Base-by-base conservation (phyloP, 805 yeast genomes). In the Metschnikowia reukaufii region DNA sequence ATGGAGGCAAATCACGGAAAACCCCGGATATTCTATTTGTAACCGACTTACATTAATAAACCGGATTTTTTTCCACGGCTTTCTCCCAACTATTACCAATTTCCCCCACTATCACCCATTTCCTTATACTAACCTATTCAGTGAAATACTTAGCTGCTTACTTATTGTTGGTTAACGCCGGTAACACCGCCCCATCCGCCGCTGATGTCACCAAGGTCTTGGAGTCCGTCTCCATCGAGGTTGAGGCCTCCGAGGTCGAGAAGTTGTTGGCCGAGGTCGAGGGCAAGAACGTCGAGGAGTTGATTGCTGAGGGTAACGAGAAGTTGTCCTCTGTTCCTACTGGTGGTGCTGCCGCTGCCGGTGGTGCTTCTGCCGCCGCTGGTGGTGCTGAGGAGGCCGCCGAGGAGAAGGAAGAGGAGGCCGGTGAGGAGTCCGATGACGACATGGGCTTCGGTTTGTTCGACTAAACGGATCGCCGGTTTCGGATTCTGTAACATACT, bases 71-170 rank as follows among this genome's bases (percentile, higher is more conserved):
- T n/a, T n/a, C n/a, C n/a, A n/a, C n/a, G n/a, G n/a, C 27, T 23
- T 9, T 23, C 27, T 9, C 27, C 12, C 29, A 25, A 9, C 29
- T 13, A 9, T 25, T 25, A 9, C 29, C 29, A 25, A 9, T 9
- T 25, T 4, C 29, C 29, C 3, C n/a, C n/a, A n/a, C n/a, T n/a
- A n/a, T n/a, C n/a, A n/a, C n/a, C n/a, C n/a, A 9, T 23, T 23
- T 23, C 25, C 40, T 12, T 19, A 41, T 62, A 63, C 68, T 64
- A 64, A 64, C 67, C 25, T n/a, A 2, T 21, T 30, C 41, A 68
- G 71, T 70, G 75, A 70, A 69, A 68, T 70, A 70, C 73, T 65
- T 70, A 62, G 75, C 75, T 64, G 75, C 75, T 61, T 70, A 70
- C 72, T 68, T 70, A 62, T 68, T 70, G 65, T 69, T 70, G 66